A percentile compares a stretch with the other conserved stretches of the same genome.
phyloP scores from a whole-genome alignment of 495 filamentous ascomycete genomes.

The Lentithecium fluviatile region DNA sequence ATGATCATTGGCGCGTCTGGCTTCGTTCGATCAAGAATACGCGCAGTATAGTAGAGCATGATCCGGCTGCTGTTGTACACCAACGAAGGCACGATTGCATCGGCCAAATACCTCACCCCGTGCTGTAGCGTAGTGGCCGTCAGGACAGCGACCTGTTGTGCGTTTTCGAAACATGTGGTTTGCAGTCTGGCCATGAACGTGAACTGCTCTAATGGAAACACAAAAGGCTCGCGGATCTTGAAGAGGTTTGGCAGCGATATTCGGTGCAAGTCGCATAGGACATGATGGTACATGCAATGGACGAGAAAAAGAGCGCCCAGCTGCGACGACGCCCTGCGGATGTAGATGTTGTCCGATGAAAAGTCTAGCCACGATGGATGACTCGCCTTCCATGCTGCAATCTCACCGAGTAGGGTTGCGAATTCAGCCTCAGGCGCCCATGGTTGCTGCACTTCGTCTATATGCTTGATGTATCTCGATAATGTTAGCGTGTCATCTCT shows the following conservation, averaged over 20 bases:
- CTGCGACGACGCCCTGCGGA: conserved; percentile 7
- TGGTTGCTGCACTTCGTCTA: neutral
- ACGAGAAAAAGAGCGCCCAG: conserved; percentile 8
- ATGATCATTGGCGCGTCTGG: neutral
- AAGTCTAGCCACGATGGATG: neutral
- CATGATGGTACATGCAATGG: conserved; percentile 10
- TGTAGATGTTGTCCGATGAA: conserved; percentile 8
- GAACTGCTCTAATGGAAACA: neutral
- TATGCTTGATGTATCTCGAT: conserved; percentile 2
- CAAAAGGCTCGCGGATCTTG: conserved; percentile 2
- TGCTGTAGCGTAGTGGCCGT: neutral
- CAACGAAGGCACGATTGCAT: conserved; percentile 1
- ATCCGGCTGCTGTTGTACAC: conserved; percentile 7
- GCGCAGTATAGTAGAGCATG: conserved; percentile 6
- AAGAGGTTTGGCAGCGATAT: conserved; percentile 6
- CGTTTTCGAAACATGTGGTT: conserved; percentile 2
- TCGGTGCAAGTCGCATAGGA: conserved; percentile 5
- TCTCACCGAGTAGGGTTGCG: neutral
- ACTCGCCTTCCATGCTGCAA: neutral
- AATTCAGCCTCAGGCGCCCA: neutral
- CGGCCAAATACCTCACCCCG: neutral
- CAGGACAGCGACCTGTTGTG: neutral
- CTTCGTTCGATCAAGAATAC: conserved; percentile 1
- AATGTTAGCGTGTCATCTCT: neutral
- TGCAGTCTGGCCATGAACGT: neutral